A percentile compares a stretch with the other conserved stretches of the same genome.
phyloP scores from a whole-genome alignment of 495 filamentous ascomycete genomes.

The Echria macrotheca region DNA sequence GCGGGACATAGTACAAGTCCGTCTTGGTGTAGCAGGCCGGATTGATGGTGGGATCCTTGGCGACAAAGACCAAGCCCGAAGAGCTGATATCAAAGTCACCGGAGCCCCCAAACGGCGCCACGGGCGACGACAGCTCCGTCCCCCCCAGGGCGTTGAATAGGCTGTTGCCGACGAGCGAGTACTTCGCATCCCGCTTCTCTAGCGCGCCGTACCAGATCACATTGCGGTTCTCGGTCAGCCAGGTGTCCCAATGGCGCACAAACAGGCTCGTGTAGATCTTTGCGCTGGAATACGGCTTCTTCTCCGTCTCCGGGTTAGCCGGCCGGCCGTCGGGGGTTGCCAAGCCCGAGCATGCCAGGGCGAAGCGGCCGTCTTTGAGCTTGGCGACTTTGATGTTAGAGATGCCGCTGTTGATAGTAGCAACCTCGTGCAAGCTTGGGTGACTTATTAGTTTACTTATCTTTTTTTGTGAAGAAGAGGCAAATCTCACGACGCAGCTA shows the following conservation, averaged over 20 bases:
- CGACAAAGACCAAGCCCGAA: conserved; percentile 68
- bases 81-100: conserved; percentile 53
- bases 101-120: conserved; percentile 50
- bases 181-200: conserved; percentile 40
- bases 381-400: conserved; percentile 68
- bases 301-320: conserved; percentile 53
- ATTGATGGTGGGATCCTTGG: conserved; percentile 74
- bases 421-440: conserved; percentile 53
- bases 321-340: conserved; percentile 57
- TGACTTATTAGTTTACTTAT: conserved; percentile 3
- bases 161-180: conserved; percentile 32
- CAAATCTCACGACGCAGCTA: conserved; percentile 2
- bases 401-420: conserved; percentile 59
- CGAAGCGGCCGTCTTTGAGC: conserved; percentile 58
- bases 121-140: conserved; percentile 54
- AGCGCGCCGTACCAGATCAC: conserved; percentile 69
- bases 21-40: conserved; percentile 78
- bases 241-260: conserved; percentile 73
- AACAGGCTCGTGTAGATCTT: conserved; percentile 66
- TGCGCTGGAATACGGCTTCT: conserved; percentile 52
- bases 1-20: conserved; percentile 66
- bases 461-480: background rate
- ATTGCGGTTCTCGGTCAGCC: conserved; percentile 61
- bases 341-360: conserved; percentile 61
- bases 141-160: conserved; percentile 56